Evolutionary conservation across 768 basidiomycete genomes (phyloP).

Genomic region (Boletus eberwhitei): DNA sequence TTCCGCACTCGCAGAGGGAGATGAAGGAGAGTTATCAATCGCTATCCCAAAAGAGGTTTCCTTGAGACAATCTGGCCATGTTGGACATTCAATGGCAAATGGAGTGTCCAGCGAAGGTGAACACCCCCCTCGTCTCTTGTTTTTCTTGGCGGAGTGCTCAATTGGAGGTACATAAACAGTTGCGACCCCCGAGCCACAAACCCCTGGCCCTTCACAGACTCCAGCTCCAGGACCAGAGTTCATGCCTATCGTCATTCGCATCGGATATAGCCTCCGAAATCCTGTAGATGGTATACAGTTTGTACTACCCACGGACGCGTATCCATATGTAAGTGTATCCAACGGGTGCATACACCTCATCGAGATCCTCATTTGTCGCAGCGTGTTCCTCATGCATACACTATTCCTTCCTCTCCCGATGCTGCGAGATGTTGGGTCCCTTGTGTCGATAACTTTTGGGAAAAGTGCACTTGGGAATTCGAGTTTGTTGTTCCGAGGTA

Average conservation of each 20-base stretch:
- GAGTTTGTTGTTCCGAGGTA: conserved; percentile 91
- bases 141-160: conserved; percentile 6
- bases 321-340: conserved; percentile 69
- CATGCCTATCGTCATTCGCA: conserved; percentile 68
- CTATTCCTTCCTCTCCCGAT: conserved; percentile 82
- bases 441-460: conserved; percentile 92
- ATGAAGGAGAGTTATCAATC: conserved; percentile 94
- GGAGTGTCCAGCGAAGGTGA: conserved; percentile 57
- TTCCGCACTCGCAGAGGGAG: conserved; percentile 83
- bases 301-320: conserved; percentile 73
- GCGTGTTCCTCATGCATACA: conserved; percentile 93
- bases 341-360: not conserved
- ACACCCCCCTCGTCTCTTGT: conserved; percentile 4
- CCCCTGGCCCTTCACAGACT: conserved; percentile 44
- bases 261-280: conserved; percentile 78
- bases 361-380: conserved; percentile 32
- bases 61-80: conserved; percentile 55
- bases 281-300: conserved; percentile 86
- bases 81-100: conserved; percentile 35
- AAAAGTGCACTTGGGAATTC: conserved; percentile 97
- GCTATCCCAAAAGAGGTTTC: conserved; percentile 73
- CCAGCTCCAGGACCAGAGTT: conserved; percentile 56
- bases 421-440: conserved; percentile 99
- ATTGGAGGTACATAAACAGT: conserved; percentile 34
- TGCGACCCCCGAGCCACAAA: conserved; percentile 82